phyloP scores from a whole-genome alignment of 805 yeast species.

The Nakazawaea ambrosiae region DNA sequence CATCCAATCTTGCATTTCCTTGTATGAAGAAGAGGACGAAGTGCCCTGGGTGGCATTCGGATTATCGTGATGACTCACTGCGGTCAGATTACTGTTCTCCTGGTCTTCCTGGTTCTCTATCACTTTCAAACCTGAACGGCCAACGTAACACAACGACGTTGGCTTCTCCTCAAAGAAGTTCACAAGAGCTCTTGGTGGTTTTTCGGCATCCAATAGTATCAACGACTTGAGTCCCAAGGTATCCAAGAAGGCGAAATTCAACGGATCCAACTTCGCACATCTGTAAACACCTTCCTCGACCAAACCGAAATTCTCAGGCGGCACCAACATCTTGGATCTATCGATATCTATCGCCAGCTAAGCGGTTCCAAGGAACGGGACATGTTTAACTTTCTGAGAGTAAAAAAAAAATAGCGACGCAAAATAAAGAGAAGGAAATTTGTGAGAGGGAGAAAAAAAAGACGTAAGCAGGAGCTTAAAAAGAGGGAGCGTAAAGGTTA shows the following conservation, averaged over 20 bases:
- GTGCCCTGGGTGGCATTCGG: slow-evolving; percentile 1
- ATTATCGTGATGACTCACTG: slow-evolving; percentile 4
- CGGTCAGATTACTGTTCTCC: too few relatives aligned
- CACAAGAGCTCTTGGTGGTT: slow-evolving; percentile 66
- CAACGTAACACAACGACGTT: slow-evolving; percentile 44
- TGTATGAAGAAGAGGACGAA: not conserved
- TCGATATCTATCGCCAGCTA: not conserved
- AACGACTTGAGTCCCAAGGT: slow-evolving; percentile 65
- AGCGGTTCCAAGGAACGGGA: too few relatives aligned
- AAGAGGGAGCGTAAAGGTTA: too few relatives aligned
- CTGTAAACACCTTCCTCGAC: slow-evolving; percentile 86
- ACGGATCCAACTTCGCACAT: slow-evolving; percentile 70
- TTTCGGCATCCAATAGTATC: slow-evolving; percentile 75
- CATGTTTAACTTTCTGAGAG: too few relatives aligned
- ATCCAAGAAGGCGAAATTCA: slow-evolving; percentile 70
- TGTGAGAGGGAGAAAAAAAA: not conserved
- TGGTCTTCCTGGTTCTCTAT: slow-evolving; percentile 15
- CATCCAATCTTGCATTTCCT: slow-evolving; percentile 54
- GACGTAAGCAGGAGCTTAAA: not conserved
- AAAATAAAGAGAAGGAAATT: not conserved
- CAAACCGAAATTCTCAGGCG: slow-evolving; percentile 88
- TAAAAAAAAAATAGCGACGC: not conserved
- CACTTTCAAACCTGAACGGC: slow-evolving; percentile 34
- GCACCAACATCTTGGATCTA: slow-evolving; percentile 74
- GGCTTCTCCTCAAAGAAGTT: slow-evolving; percentile 54